These are phyloP conservation scores for Stentor roeselii DNA, from an alignment of 73 alveolate species.

Conservation along the genomic window DNA sequence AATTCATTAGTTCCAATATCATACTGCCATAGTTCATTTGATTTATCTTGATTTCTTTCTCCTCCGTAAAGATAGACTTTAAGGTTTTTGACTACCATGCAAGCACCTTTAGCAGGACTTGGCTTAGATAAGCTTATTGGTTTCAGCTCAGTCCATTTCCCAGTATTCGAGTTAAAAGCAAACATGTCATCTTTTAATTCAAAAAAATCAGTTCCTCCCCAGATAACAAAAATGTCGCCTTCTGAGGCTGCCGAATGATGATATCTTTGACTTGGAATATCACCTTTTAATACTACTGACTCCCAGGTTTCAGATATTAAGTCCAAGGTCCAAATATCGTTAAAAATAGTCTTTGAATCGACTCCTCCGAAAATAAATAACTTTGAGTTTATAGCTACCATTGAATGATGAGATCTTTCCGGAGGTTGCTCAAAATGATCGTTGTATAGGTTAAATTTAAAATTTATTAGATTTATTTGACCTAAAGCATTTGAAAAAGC, in stretches of 20 bases:
- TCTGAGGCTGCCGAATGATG: slow-evolving; percentile 1
- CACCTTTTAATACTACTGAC: background rate
- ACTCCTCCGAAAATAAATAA: slow-evolving; percentile 26
- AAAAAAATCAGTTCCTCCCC: slow-evolving; percentile 10
- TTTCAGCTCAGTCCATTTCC: background rate
- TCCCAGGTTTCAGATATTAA: background rate
- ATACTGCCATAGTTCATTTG: background rate
- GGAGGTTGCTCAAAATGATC: too few relatives aligned
- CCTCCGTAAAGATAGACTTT: background rate
- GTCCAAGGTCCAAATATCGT: slow-evolving; percentile 19
- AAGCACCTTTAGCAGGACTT: background rate
- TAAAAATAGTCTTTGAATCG: background rate
- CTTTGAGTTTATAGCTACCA: background rate
- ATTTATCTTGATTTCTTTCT: background rate
- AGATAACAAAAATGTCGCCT: background rate
- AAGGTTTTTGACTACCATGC: background rate
- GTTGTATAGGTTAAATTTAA: too few relatives aligned
- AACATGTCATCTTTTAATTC: background rate
- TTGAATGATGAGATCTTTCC: slow-evolving; percentile 21
- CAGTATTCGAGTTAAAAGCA: background rate
- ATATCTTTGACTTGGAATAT: slow-evolving; percentile 15
- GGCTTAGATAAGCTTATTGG: background rate
- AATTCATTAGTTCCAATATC: background rate
- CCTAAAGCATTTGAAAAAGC: slow-evolving; percentile 11
- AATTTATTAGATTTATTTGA: too few relatives aligned